phyloP scores from a whole-genome alignment of 2,329 filamentous ascomycete genomes.

The Sphaerostilbella broomeana region DNA sequence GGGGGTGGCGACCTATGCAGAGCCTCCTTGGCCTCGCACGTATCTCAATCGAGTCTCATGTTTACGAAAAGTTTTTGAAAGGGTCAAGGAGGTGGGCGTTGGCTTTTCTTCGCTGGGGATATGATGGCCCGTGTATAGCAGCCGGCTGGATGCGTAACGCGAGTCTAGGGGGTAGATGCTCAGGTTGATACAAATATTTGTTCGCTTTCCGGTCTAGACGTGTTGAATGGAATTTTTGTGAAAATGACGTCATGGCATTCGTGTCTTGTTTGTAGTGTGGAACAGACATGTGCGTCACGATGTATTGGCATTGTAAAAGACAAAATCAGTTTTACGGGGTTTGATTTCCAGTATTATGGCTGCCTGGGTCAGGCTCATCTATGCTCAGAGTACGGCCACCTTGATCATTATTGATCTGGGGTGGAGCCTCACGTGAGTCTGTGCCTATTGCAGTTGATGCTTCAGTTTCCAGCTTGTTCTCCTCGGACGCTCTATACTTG shows the following conservation, averaged over 20 bases:
- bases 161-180: constrained; percentile 44
- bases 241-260: constrained; percentile 9
- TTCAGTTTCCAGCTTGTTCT: constrained; percentile 31
- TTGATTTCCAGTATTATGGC: background rate
- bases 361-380: background rate
- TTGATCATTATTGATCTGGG: background rate
- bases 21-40: constrained; percentile 39
- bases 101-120: constrained; percentile 41
- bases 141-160: constrained; percentile 39
- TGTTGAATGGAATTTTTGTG: constrained; percentile 25
- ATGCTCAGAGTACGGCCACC: background rate
- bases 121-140: constrained; percentile 44
- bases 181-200: constrained; percentile 54
- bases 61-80: constrained; percentile 52
- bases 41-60: constrained; percentile 47
- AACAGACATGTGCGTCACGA: background rate
- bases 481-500: constrained; percentile 63
- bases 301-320: background rate
- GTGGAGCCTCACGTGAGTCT: background rate
- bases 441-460: constrained; percentile 1
- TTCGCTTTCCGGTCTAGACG: constrained; percentile 34
- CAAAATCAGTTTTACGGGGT: background rate
- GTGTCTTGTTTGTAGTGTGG: background rate
- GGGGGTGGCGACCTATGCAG: constrained; percentile 39
- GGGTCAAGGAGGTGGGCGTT: constrained; percentile 47